These are phyloP conservation scores for Phytophthora podocarpi DNA, from an alignment of 352 stramenopile species.

Conservation along the genomic window DNA sequence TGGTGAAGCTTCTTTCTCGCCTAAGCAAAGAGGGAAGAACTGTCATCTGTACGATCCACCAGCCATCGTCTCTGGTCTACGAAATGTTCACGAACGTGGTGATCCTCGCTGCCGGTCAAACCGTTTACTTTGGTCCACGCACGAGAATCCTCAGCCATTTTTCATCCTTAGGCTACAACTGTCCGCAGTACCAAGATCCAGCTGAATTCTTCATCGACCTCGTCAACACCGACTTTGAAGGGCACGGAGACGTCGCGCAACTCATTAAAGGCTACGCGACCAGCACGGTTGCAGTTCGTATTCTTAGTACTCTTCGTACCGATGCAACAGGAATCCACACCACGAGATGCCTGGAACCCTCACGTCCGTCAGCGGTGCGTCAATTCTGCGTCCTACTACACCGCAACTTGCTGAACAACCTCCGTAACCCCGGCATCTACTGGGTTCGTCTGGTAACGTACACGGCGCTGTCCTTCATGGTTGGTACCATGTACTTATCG, in stretches of 20 bases:
- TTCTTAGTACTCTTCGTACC: slow-evolving; percentile 18
- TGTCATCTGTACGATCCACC: slow-evolving; percentile 86
- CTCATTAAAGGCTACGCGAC: slow-evolving; percentile 19
- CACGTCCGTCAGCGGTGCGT: slow-evolving; percentile 32
- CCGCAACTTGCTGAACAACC: slow-evolving; percentile 61
- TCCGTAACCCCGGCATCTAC: slow-evolving; percentile 70
- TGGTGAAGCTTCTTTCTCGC: slow-evolving; percentile 77
- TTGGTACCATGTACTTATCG: slow-evolving; percentile 73
- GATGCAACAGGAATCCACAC: background rate
- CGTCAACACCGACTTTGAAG: slow-evolving; percentile 60
- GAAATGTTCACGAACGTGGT: slow-evolving; percentile 66
- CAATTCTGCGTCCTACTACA: slow-evolving; percentile 63
- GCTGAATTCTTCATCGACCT: slow-evolving; percentile 63
- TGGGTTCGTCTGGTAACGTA: slow-evolving; percentile 81
- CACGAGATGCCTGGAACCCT: slow-evolving; percentile 13
- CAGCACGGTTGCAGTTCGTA: slow-evolving; percentile 9
- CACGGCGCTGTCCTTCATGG: slow-evolving; percentile 61
- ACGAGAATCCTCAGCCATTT: slow-evolving; percentile 47
- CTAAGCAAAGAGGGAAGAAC: slow-evolving; percentile 66
- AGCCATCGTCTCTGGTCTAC: slow-evolving; percentile 69
- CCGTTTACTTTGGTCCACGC: slow-evolving; percentile 89
- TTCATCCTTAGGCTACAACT: slow-evolving; percentile 46
- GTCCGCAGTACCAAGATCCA: slow-evolving; percentile 63
- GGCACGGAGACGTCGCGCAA: slow-evolving; percentile 17
- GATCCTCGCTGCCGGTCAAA: slow-evolving; percentile 75